These are phyloP conservation scores for Didymellaceae sp. DNA, from an alignment of 2,329 filamentous ascomycete species.

Conservation along the genomic window DNA sequence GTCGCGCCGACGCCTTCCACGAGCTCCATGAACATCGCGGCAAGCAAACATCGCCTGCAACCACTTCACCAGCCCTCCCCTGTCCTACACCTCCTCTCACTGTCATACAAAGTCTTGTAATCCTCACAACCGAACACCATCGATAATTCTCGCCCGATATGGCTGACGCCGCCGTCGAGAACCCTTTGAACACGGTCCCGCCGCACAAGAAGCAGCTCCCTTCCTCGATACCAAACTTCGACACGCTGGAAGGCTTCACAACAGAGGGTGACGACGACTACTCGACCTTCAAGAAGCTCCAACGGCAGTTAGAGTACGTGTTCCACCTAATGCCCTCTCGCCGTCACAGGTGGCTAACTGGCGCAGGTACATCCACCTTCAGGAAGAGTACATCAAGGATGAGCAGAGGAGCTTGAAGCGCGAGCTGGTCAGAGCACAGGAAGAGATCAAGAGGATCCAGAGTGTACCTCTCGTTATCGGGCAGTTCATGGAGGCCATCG, in stretches of 20 bases:
- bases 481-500: constrained; percentile 99
- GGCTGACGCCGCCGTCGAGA: constrained; percentile 88
- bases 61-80: constrained; percentile 7
- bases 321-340: not conserved
- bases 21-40: constrained; percentile 37
- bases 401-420: constrained; percentile 98
- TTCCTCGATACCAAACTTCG: constrained; percentile 85
- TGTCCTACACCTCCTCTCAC: not conserved
- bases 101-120: not conserved
- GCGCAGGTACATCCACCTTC: constrained; percentile 85
- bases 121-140: not conserved
- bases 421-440: constrained; percentile 94
- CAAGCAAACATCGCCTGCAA: constrained; percentile 20
- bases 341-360: constrained; percentile 35
- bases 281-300: constrained; percentile 92
- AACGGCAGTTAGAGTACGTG: constrained; percentile 89
- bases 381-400: constrained; percentile 99
- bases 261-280: constrained; percentile 91
- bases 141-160: constrained; percentile 56
- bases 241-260: constrained; percentile 83
- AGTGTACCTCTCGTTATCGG: constrained; percentile 97
- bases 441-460: constrained; percentile 99
- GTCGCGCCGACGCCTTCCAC: constrained; percentile 33
- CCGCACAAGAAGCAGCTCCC: constrained; percentile 82
- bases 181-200: constrained; percentile 73